These are phyloP conservation scores for Colletotrichum horii DNA, from an alignment of 2,329 filamentous ascomycete genomes.

Conservation along the genomic window DNA sequence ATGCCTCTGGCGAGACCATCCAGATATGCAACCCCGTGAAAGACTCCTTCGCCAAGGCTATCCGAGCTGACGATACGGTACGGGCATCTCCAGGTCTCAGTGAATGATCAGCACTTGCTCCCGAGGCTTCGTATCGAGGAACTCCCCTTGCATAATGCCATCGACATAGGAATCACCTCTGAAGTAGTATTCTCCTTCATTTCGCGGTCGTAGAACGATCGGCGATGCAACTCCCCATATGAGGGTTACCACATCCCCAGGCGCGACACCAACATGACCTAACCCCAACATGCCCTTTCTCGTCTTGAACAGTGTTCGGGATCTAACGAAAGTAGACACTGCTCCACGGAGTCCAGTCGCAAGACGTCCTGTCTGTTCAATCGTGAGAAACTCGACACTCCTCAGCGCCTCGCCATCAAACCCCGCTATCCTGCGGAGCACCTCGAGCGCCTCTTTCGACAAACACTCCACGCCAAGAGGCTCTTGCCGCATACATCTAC, in stretches of 20 bases:
- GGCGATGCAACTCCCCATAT: background rate
- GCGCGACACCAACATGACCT: background rate
- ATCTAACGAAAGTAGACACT: rapidly evolving
- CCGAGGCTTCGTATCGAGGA: background rate
- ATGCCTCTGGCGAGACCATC: background rate
- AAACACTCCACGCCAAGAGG: background rate
- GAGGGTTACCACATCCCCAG: background rate
- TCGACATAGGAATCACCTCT: background rate
- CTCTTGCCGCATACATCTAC: background rate
- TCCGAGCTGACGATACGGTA: rapidly evolving
- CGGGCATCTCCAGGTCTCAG: background rate
- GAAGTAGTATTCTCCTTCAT: background rate
- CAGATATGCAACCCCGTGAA: background rate
- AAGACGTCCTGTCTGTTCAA: rapidly evolving
- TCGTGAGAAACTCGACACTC: background rate
- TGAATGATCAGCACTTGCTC: background rate
- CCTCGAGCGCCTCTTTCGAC: rapidly evolving
- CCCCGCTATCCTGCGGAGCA: no score
- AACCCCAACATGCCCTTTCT: background rate
- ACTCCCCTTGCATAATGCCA: background rate
- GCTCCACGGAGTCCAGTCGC: rapidly evolving
- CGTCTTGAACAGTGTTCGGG: background rate
- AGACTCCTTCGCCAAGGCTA: background rate
- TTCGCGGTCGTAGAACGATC: background rate
- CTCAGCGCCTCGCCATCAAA: rapidly evolving